phyloP scores from a whole-genome alignment of 495 filamentous ascomycete species.

The Xylaria cubensis region DNA sequence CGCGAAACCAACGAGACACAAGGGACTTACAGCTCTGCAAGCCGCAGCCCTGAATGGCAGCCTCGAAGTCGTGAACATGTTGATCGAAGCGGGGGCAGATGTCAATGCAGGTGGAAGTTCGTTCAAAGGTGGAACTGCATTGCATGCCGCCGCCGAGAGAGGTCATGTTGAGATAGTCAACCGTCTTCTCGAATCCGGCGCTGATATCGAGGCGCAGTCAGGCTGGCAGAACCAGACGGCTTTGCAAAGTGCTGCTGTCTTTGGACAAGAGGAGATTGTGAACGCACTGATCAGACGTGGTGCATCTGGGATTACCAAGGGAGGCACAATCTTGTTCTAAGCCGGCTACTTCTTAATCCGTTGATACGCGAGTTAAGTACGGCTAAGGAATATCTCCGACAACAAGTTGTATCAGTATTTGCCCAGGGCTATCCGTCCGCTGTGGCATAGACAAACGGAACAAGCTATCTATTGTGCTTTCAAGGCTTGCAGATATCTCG shows the following conservation, averaged over 20 bases:
- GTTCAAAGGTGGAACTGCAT: slow-evolving; percentile 34
- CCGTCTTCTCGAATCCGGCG: slow-evolving; percentile 29
- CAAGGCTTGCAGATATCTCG: not conserved
- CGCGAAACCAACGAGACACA: slow-evolving; percentile 29
- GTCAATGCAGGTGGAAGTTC: slow-evolving; percentile 37
- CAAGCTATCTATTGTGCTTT: not conserved
- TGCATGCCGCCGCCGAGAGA: slow-evolving; percentile 37
- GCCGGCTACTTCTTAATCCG: not conserved
- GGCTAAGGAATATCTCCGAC: not conserved
- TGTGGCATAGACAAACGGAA: not conserved
- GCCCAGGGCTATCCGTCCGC: not conserved
- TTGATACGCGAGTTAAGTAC: not conserved
- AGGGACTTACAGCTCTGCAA: slow-evolving; percentile 45
- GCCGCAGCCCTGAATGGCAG: slow-evolving; percentile 37
- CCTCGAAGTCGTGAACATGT: slow-evolving; percentile 30
- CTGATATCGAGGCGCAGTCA: slow-evolving; percentile 22
- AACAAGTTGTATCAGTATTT: not conserved
- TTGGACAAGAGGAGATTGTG: slow-evolving; percentile 22
- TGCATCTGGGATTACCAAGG: slow-evolving; percentile 4
- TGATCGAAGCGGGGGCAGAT: slow-evolving; percentile 41
- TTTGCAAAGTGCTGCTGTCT: slow-evolving; percentile 23
- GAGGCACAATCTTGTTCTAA: slow-evolving; percentile 26
- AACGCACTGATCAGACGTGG: slow-evolving; percentile 3
- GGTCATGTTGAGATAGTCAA: slow-evolving; percentile 35
- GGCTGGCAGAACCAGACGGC: slow-evolving; percentile 27